Base-by-base conservation (phyloP, 192 early-diverging fungal genomes). In the Gryganskiella cystojenkinii region DNA sequence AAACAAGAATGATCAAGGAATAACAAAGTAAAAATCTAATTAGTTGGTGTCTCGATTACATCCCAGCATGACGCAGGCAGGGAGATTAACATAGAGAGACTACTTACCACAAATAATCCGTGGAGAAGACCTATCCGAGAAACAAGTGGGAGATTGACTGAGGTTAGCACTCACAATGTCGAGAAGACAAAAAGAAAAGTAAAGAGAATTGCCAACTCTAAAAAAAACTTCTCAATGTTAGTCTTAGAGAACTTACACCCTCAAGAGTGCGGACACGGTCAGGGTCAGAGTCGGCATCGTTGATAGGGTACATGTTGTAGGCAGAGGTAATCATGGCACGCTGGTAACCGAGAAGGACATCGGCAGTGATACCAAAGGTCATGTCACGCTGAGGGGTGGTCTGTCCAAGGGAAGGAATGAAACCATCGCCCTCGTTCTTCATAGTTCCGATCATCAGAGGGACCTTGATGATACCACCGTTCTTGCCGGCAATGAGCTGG, bases 361-460 rank as follows among this genome's bases (percentile, higher is more conserved):
- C 52, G 10, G 30, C 27, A 20, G 63, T 65, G 42, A 65, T 44
- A 25, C 63, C 63, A 55, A 55, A 45, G 40, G 55, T 52, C 1
- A 46, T 15, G 9, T 25, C 52, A 27, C 19, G 34, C 40, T 53
- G 33, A 17, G 63, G 63, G 7, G 51, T 27, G 27, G 10, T 22
- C 20, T 65, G 63, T 4, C 63, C 63, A 2, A 65, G 25, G 24
- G 63, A 65, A 35, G 63, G 63, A 50, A 65, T 55, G 63, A 65
- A 65, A 28, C 63, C 63, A 44, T 49, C 40, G 10, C 44, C 63
- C 42, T 65, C 63, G 30, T 65, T 45, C 52, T 65, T 65, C 63
- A 65, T 65, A 52, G 63, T 65, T 10, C 63, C 63, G n/a, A 65
- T n/a, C 63, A 65, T 65, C 31, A 65, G 27, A 24, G 63, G 63